These are phyloP conservation scores for Aspergillus mulundensis DNA, from an alignment of 495 filamentous ascomycete genomes.

Conservation along the genomic window DNA sequence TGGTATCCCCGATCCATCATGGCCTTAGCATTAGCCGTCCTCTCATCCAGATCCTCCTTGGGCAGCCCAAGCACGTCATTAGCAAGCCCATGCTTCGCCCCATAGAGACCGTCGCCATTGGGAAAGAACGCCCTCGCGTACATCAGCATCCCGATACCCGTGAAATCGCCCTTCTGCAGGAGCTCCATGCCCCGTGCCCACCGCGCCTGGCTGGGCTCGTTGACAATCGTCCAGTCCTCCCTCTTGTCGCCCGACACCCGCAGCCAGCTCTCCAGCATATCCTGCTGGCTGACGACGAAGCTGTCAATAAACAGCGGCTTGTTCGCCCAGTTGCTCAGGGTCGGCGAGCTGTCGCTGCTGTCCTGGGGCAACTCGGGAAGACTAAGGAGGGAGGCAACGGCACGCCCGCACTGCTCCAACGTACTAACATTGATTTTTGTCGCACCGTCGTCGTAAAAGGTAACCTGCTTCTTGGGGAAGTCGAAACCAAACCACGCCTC, in stretches of 20 bases:
- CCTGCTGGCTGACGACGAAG: constrained; percentile 47
- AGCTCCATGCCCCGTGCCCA: constrained; percentile 39
- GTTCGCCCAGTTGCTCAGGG: constrained; percentile 35
- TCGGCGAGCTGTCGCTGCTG: constrained; percentile 26
- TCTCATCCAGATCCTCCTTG: constrained; percentile 56
- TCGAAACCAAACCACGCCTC: constrained; percentile 41
- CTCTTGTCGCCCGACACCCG: constrained; percentile 49
- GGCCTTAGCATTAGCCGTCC: constrained; percentile 22
- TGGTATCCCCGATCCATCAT: not conserved
- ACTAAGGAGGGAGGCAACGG: constrained; percentile 39
- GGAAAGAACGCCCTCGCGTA: constrained; percentile 51
- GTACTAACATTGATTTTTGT: constrained; percentile 40
- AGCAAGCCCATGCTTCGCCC: constrained; percentile 21
- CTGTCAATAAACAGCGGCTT: constrained; percentile 38
- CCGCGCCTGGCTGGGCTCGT: constrained; percentile 26
- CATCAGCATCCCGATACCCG: constrained; percentile 30
- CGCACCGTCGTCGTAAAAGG: constrained; percentile 47
- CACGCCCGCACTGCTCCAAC: constrained; percentile 42
- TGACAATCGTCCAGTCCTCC: constrained; percentile 52
- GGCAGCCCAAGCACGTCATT: constrained; percentile 52
- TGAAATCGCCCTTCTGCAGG: constrained; percentile 39
- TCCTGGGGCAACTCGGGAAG: constrained; percentile 43
- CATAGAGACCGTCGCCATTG: constrained; percentile 40
- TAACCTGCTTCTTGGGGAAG: constrained; percentile 31
- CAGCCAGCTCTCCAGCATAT: constrained; percentile 49